Conservation (phyloP, 2,329 filamentous ascomycete species). For the Chaetoscypha palmicola region DNA sequence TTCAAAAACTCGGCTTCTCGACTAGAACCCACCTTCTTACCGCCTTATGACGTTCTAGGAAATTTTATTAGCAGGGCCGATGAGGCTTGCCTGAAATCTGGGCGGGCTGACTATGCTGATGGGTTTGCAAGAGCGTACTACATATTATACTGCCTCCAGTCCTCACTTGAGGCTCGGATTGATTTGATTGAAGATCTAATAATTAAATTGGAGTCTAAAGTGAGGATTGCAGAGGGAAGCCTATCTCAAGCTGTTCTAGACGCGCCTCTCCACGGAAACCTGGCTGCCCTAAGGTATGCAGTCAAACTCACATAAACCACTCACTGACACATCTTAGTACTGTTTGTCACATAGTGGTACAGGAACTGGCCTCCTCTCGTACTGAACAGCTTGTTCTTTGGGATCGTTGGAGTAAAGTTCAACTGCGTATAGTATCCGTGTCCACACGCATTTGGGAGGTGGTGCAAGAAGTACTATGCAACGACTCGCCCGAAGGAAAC, state of each 20-base stretch:
- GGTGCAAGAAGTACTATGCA: conserved; percentile 73
- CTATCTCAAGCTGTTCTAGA: conserved; percentile 60
- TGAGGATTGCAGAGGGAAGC: conserved; percentile 55
- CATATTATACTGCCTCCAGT: conserved; percentile 55
- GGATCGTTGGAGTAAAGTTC: conserved; percentile 27
- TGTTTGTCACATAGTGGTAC: conserved; percentile 23
- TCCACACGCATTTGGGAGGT: conserved; percentile 69
- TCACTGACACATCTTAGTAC: too few relatives aligned
- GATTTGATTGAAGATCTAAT: conserved; percentile 52
- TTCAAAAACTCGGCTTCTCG: neutral
- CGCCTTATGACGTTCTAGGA: conserved; percentile 31
- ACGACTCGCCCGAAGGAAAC: conserved; percentile 91
- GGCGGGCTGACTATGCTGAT: conserved; percentile 86
- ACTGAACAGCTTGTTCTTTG: conserved; percentile 2
- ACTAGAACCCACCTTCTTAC: too few relatives aligned
- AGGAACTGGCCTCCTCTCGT: conserved; percentile 10
- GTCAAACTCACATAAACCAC: too few relatives aligned
- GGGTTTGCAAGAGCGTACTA: conserved; percentile 74
- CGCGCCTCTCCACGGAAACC: conserved; percentile 61
- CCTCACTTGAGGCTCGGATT: conserved; percentile 36
- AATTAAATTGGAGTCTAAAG: conserved; percentile 54
- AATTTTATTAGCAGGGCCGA: conserved; percentile 48
- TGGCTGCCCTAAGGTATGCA: conserved; percentile 57
- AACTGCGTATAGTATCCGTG: conserved; percentile 49
- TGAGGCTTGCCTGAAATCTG: conserved; percentile 57